Base-by-base conservation (phyloP, 192 early-diverging fungal genomes). In the Chytriomyces hyalinus region DNA sequence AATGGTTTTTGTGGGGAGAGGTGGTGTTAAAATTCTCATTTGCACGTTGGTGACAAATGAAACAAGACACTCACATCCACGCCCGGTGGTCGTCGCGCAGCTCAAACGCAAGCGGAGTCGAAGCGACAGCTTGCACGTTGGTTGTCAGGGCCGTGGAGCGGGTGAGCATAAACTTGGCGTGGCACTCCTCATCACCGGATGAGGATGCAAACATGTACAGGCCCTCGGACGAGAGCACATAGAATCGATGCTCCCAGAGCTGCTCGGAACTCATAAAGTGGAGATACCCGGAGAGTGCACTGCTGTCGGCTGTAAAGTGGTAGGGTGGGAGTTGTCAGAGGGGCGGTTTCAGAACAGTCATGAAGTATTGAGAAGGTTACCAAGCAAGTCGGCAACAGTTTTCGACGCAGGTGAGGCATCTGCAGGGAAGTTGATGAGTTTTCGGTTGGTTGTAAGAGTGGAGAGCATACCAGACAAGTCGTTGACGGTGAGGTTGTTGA, bases 41-140 rank as follows among this genome's bases (percentile, higher is more conserved):
- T n/a, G n/a, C n/a, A n/a, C n/a, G n/a, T n/a, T 59, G 17, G 10
- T 24, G 20, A 17, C 2, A 17, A 64, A 64, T 11, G 10, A 64
- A 64, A 67, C n/a, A 9, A 9, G 62, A 47, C 10, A 67, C 65
- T 45, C 44, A 67, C 65, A 49, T 67, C 65, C 65, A 67, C 44
- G 13, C 11, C 4, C 36, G 36, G 0, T 36, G 36, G 3, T 47
- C 10, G 45, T 47, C 45, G 5, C 65, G 43, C 15, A 67, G 17
- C 17, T 67, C 65, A 67, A 67, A 67, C 43, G 65, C 65, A 28
- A 67, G 22, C 48, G 65, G 45, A 47, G 43, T 67, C 17, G 17
- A n/a, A 5, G 65, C 44, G 8, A n/a, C 15, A 17, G 26, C 6
- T 36, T 36, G 36, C 4, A 22, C 8, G 45, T 67, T 46, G 10